Percentiles rank a stretch among this genome's conserved stretches.
Evolutionary conservation across 2,329 filamentous ascomycete genomes (phyloP).

Genomic region (Cryphonectria nitschkei): DNA sequence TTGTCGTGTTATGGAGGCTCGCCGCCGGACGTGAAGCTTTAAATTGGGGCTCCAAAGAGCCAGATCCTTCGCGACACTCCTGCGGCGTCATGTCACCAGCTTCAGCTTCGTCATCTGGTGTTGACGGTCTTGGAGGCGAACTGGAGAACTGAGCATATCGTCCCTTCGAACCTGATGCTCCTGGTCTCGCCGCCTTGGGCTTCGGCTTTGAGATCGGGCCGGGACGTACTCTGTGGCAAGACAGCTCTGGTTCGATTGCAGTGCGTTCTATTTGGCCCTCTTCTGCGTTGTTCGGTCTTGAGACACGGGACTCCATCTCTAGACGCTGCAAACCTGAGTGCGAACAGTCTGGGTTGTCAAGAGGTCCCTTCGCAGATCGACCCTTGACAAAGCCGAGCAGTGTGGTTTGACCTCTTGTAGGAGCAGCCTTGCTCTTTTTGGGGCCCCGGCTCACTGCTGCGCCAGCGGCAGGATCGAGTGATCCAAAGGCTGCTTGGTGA

Average conservation of each 20-base stretch:
- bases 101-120: conserved; percentile 29
- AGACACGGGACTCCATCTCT: background rate
- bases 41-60: conserved; percentile 34
- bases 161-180: conserved; percentile 39
- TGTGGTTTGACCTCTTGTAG: conserved; percentile 21
- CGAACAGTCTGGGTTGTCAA: background rate
- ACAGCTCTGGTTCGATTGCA: conserved; percentile 18
- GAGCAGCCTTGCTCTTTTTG: conserved; percentile 36
- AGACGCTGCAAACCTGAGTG: background rate
- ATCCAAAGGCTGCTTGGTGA: conserved; percentile 49
- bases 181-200: conserved; percentile 36
- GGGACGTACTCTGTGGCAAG: conserved; percentile 47
- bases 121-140: conserved; percentile 49
- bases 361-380: conserved; percentile 6
- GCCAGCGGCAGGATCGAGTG: conserved; percentile 38
- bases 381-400: conserved; percentile 25
- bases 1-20: conserved; percentile 58
- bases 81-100: conserved; percentile 21
- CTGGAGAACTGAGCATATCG: conserved; percentile 63
- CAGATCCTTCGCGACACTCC: conserved; percentile 32
- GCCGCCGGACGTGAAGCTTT: conserved; percentile 45
- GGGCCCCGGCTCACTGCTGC: conserved; percentile 28
- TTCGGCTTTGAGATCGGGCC: conserved; percentile 40
- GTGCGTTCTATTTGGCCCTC: background rate
- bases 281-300: background rate